Conservation (phyloP, 768 basidiomycete species). For the Mycena chlorophos region DNA sequence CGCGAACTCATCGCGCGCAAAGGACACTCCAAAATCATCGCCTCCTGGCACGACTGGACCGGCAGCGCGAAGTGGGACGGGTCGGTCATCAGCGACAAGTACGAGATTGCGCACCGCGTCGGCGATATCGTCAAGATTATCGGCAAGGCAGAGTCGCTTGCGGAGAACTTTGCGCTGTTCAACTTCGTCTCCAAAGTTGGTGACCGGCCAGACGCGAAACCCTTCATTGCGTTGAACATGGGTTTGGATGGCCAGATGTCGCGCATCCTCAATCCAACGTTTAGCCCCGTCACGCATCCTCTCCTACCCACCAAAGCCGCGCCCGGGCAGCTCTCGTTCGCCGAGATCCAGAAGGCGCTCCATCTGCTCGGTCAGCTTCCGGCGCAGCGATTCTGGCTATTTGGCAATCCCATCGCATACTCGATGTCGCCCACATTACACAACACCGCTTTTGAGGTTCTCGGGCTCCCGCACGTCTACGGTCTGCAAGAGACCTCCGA, state of each 20-base stretch:
- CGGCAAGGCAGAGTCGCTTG: slow-evolving; percentile 71
- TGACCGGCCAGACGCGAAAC: slow-evolving; percentile 56
- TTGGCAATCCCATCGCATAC: slow-evolving; percentile 84
- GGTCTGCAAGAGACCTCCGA: slow-evolving; percentile 69
- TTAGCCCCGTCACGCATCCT: slow-evolving; percentile 91
- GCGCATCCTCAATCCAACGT: slow-evolving; percentile 78
- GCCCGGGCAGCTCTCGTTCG: slow-evolving; percentile 90
- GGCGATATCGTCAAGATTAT: slow-evolving; percentile 95
- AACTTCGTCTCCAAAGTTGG: slow-evolving; percentile 60
- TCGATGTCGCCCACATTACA: slow-evolving; percentile 94
- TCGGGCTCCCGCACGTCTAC: slow-evolving; percentile 87
- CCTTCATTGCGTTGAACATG: slow-evolving; percentile 95
- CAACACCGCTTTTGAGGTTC: slow-evolving; percentile 78
- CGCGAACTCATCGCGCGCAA: slow-evolving; percentile 60
- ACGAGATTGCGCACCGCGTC: slow-evolving; percentile 58
- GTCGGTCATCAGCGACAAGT: slow-evolving; percentile 63
- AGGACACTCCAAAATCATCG: slow-evolving; percentile 76
- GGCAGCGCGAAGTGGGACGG: slow-evolving; percentile 83
- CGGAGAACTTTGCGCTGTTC: slow-evolving; percentile 80
- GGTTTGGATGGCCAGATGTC: slow-evolving; percentile 87
- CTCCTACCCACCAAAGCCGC: slow-evolving; percentile 84
- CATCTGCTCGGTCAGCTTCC: slow-evolving; percentile 81
- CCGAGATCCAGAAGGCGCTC: slow-evolving; percentile 80
- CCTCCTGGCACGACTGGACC: slow-evolving; percentile 95
- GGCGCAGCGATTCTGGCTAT: slow-evolving; percentile 74